Base-by-base conservation (phyloP, 495 filamentous ascomycete species). In the Rhypophila decipiens region DNA sequence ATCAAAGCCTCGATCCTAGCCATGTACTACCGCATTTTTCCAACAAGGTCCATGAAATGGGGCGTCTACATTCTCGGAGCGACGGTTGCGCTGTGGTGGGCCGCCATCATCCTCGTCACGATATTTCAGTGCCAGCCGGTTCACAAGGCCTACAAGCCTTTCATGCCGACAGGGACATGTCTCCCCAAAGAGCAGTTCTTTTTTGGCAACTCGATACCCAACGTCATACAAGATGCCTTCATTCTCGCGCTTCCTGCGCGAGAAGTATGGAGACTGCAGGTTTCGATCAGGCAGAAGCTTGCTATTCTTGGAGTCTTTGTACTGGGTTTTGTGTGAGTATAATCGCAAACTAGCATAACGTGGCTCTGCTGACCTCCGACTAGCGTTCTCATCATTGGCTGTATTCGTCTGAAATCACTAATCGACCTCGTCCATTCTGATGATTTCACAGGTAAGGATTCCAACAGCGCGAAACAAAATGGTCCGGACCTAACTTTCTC, bases 1-100 rank as follows among this genome's bases (percentile, higher is more conserved):
- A 44, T 48, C 24, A 52, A 52, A 33, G n/a, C 19, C 27, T 45
- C 40, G 5, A 44, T 52, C 38, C 33, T 52, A 13, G 39, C 27
- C 39, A 43, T 52, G 38, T 52, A 52, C 44, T 35, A 33, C n/a
- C 50, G 50, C 19, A 42, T 43, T 10, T 47, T 52, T 31, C 50
- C 44, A 21, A 47, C 36, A 33, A 18, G 33, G 9, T 47, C 31
- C 50, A 50, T 50, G 47, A 50, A 50, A 21, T n/a, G 12, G 10
- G 20, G 47, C 15, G 9, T 13, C 24, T 31, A 19, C 12, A 19
- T 52, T 5, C 18, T 40, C 22, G 31, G 24, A 15, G 44, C 35
- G 31, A 27, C 46, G 13, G 24, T 46, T 1, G 18, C 4, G 5
- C 21, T 38, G 8, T 35, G 44, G 38, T 47, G 34, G 27, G 24